Percentiles rank a stretch among this genome's conserved stretches.
phyloP scores from a whole-genome alignment of 1,284 basidiomycete genomes.

The Moniliophthora roreri region DNA sequence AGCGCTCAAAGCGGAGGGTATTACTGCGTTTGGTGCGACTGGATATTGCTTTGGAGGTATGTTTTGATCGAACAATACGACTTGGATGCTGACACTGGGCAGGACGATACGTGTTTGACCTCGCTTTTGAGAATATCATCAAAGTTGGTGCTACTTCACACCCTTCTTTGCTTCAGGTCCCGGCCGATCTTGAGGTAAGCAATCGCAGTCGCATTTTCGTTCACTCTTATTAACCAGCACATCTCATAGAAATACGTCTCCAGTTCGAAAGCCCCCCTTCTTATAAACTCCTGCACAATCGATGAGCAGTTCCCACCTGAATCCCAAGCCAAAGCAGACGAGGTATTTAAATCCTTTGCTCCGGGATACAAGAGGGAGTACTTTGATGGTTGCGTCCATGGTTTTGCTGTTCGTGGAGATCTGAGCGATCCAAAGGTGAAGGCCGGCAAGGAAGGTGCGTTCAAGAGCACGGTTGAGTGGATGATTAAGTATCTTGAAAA shows the following conservation, averaged over 20 bases:
- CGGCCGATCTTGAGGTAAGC: conserved; percentile 40
- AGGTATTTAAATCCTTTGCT: conserved; percentile 54
- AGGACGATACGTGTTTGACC: conserved; percentile 64
- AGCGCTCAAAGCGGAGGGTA: conserved; percentile 57
- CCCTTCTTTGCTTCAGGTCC: conserved; percentile 65
- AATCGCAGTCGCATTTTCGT: background rate
- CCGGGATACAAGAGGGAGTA: conserved; percentile 58
- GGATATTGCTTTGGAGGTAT: conserved; percentile 74
- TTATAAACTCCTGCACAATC: conserved; percentile 61
- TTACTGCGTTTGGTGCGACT: conserved; percentile 57
- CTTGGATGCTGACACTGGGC: background rate
- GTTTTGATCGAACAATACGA: conserved; percentile 15
- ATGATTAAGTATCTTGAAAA: conserved; percentile 38
- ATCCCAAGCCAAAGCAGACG: conserved; percentile 48
- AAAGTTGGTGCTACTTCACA: conserved; percentile 59
- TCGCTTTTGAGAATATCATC: conserved; percentile 61
- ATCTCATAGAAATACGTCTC: conserved; percentile 45
- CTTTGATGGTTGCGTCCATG: conserved; percentile 58
- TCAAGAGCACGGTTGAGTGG: conserved; percentile 54
- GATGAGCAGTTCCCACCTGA: conserved; percentile 53
- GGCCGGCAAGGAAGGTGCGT: conserved; percentile 62
- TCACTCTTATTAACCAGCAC: background rate
- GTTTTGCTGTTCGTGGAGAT: conserved; percentile 61
- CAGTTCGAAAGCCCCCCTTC: conserved; percentile 50
- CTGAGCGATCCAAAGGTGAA: conserved; percentile 43